These are phyloP conservation scores for Acer saccharum DNA, from an alignment of 345 rosid species.

Conservation along the genomic window DNA sequence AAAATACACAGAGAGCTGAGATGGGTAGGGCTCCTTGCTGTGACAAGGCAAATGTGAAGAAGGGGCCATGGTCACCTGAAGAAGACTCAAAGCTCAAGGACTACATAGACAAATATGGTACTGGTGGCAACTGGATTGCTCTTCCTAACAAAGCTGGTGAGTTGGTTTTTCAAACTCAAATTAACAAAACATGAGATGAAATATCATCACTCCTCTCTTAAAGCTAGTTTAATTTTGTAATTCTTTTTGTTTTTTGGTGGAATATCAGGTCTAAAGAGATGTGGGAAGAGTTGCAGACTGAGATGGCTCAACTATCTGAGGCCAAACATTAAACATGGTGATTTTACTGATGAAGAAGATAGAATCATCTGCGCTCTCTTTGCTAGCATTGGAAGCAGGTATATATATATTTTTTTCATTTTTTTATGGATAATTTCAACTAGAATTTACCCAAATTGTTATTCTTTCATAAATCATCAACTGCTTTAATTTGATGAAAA, in stretches of 20 bases:
- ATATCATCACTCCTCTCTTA: no score
- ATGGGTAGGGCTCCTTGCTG: constrained; percentile 99
- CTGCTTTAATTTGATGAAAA: background rate
- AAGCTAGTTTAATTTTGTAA: no score
- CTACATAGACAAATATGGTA: constrained; percentile 79
- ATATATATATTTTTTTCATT: background rate
- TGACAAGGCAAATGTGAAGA: constrained; percentile 94
- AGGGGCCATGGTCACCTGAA: constrained; percentile 97
- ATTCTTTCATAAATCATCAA: background rate
- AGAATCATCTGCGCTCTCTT: constrained; percentile 71
- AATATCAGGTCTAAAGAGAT: constrained; percentile 72
- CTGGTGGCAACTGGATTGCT: constrained; percentile 95
- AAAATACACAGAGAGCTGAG: constrained; percentile 21
- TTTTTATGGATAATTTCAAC: no score
- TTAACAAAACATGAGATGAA: no score
- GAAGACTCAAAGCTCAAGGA: constrained; percentile 89
- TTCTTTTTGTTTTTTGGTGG: background rate
- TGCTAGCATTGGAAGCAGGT: constrained; percentile 97
- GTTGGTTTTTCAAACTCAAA: background rate
- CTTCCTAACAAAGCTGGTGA: constrained; percentile 94
- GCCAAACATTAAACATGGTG: constrained; percentile 94
- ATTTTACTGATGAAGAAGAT: constrained; percentile 86
- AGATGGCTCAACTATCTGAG: constrained; percentile 97
- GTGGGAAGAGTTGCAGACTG: constrained; percentile 97
- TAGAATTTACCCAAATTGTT: no score